A percentile compares a stretch with the other conserved stretches of the same genome.
phyloP scores from a whole-genome alignment of 2,329 filamentous ascomycete genomes.

The Tolypocladium inflatum region DNA sequence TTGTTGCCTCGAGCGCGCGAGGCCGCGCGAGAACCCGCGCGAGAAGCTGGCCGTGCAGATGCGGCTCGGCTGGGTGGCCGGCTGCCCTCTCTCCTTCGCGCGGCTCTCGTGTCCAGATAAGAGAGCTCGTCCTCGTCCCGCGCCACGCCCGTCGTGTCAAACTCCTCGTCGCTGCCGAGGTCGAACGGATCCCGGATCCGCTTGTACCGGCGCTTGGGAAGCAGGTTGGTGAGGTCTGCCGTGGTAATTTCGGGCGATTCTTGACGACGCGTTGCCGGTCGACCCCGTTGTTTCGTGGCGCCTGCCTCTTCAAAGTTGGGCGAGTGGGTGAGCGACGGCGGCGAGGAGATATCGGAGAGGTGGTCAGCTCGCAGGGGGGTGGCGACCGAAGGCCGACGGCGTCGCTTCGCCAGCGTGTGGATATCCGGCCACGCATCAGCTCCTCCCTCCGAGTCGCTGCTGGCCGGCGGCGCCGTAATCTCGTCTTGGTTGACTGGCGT shows the following conservation, averaged over 20 bases:
- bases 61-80: slow-evolving; percentile 17
- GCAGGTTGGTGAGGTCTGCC: slow-evolving; percentile 41
- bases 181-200: slow-evolving; percentile 28
- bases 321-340: slow-evolving; percentile 57
- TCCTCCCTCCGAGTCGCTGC: slow-evolving; percentile 38
- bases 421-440: slow-evolving; percentile 42
- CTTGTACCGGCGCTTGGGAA: slow-evolving; percentile 42
- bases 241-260: slow-evolving; percentile 38
- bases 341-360: slow-evolving; percentile 50
- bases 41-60: slow-evolving; percentile 16
- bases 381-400: slow-evolving; percentile 25
- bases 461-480: slow-evolving; percentile 45
- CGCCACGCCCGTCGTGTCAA: slow-evolving; percentile 37
- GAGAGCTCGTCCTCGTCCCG: slow-evolving; percentile 49
- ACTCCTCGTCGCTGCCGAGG: slow-evolving; percentile 34
- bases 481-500: slow-evolving; percentile 39
- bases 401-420: slow-evolving; percentile 37
- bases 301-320: slow-evolving; percentile 38
- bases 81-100: slow-evolving; percentile 24
- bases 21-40: slow-evolving; percentile 11
- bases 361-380: slow-evolving; percentile 27
- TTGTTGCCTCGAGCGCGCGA: slow-evolving; percentile 5
- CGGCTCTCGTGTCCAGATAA: slow-evolving; percentile 26
- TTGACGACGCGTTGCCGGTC: slow-evolving; percentile 21
- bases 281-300: slow-evolving; percentile 15